A percentile compares a stretch with the other conserved stretches of the same genome.
Evolutionary conservation across 1,284 basidiomycete species (phyloP).

Genomic region (Pseudozyma sp.): DNA sequence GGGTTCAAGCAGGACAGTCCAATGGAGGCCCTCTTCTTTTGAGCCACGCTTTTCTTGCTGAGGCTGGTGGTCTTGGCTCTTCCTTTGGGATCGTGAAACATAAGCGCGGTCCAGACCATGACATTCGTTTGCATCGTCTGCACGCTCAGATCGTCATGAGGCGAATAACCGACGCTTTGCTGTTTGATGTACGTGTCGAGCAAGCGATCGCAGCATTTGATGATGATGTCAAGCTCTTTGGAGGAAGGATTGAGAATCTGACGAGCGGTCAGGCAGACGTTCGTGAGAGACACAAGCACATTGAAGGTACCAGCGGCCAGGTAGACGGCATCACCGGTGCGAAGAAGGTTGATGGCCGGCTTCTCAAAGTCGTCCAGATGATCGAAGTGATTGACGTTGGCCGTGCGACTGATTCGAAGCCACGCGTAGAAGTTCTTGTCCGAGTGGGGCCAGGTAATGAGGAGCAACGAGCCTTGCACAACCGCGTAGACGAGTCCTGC

Average conservation of each 20-base stretch:
- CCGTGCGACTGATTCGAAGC: conserved; percentile 8
- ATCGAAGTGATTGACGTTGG: conserved; percentile 1
- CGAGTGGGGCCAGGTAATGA: conserved; percentile 32
- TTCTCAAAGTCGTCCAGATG: conserved; percentile 24
- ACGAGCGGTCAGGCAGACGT: conserved; percentile 33
- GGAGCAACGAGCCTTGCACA: conserved; percentile 27
- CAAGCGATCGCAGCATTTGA: conserved; percentile 12
- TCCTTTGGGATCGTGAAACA: conserved; percentile 1
- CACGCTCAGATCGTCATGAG: conserved; percentile 28
- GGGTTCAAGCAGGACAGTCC: too few species aligned
- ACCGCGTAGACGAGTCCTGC: conserved; percentile 27
- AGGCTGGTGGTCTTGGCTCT: background rate
- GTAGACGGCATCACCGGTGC: conserved; percentile 31
- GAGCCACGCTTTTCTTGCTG: too few species aligned
- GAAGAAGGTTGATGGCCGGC: conserved; percentile 25
- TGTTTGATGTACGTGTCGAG: conserved; percentile 26
- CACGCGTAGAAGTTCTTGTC: conserved; percentile 23
- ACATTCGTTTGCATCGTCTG: conserved; percentile 13
- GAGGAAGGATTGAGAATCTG: conserved; percentile 21
- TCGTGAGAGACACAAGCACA: conserved; percentile 23
- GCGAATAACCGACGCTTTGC: conserved; percentile 20
- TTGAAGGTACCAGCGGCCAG: conserved; percentile 22
- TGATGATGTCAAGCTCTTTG: conserved; percentile 11
- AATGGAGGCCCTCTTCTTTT: too few species aligned
- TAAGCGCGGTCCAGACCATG: conserved; percentile 8